A percentile compares a stretch with the other conserved stretches of the same genome.
phyloP scores from a whole-genome alignment of 352 stramenopile genomes.

The Elongisporangium prolatum region DNA sequence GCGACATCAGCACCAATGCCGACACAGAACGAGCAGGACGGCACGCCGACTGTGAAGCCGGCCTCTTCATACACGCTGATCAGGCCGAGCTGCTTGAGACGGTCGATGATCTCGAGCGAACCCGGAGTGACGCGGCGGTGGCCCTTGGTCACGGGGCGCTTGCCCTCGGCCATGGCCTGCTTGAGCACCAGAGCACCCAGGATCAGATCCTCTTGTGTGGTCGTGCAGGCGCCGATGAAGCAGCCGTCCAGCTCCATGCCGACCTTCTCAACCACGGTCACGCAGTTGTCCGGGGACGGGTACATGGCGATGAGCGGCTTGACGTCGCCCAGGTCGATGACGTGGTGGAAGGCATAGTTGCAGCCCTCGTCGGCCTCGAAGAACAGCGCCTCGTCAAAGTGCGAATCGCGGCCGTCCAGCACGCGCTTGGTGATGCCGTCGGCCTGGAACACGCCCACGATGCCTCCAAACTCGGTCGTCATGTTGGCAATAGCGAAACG shows the following conservation, averaged over 20 bases:
- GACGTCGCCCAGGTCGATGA: slow-evolving; percentile 62
- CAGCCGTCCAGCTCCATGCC: slow-evolving; percentile 77
- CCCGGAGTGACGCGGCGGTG: slow-evolving; percentile 70
- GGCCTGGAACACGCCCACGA: slow-evolving; percentile 75
- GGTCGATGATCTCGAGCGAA: slow-evolving; percentile 68
- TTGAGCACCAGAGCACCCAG: slow-evolving; percentile 71
- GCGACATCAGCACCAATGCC: slow-evolving; percentile 78
- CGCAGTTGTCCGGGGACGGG: slow-evolving; percentile 79
- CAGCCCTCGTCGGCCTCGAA: slow-evolving; percentile 64
- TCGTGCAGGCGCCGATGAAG: slow-evolving; percentile 83
- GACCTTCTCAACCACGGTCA: slow-evolving; percentile 57
- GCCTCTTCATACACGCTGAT: slow-evolving; percentile 75
- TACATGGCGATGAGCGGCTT: slow-evolving; percentile 67
- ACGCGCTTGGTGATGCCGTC: slow-evolving; percentile 70
- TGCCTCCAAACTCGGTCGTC: slow-evolving; percentile 79
- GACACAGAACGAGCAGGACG: slow-evolving; percentile 78
- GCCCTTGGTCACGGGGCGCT: slow-evolving; percentile 37
- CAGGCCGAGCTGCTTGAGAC: slow-evolving; percentile 57
- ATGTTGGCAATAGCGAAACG: slow-evolving; percentile 83
- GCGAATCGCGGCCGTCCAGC: slow-evolving; percentile 39
- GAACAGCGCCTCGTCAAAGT: slow-evolving; percentile 71
- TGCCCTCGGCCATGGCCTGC: slow-evolving; percentile 63
- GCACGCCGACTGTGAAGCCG: slow-evolving; percentile 72
- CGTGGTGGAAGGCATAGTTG: slow-evolving; percentile 67
- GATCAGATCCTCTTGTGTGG: slow-evolving; percentile 78